phyloP scores from a whole-genome alignment of 305 asterid species.

The Fraxinus latifolia region DNA sequence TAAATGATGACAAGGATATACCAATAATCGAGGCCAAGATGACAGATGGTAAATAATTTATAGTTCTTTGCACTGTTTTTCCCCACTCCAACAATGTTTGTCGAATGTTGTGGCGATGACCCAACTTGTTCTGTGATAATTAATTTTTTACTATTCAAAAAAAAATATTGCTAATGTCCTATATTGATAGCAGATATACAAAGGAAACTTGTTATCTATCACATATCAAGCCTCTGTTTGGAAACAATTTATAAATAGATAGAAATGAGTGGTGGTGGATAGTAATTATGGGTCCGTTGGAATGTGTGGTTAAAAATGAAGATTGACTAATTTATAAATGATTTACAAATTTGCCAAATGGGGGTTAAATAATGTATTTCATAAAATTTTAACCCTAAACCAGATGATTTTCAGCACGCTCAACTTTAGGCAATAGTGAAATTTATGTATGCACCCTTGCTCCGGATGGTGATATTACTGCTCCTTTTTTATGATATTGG shows the following conservation, averaged over 20 bases:
- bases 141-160: background rate
- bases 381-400: background rate
- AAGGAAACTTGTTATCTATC: background rate
- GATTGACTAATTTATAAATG: background rate
- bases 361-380: background rate
- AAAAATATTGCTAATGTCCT: background rate
- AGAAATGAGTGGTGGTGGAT: background rate
- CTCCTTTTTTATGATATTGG: background rate
- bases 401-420: background rate
- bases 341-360: no score
- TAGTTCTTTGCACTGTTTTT: background rate
- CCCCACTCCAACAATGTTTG: background rate
- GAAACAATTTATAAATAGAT: background rate
- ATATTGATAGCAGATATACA: background rate
- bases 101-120: background rate
- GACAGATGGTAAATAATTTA: slow-evolving; percentile 56
- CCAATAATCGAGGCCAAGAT: slow-evolving; percentile 92
- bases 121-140: background rate
- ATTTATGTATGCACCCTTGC: background rate
- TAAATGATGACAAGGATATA: slow-evolving; percentile 78
- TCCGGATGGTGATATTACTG: background rate
- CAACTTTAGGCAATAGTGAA: background rate
- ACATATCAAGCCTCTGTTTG: background rate
- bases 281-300: background rate
- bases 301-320: background rate